Evolutionary conservation across 441 rosid genomes (phyloP), one percentile per base, ranked within the genome.

Genomic region (Bruguiera hainesii): DNA sequence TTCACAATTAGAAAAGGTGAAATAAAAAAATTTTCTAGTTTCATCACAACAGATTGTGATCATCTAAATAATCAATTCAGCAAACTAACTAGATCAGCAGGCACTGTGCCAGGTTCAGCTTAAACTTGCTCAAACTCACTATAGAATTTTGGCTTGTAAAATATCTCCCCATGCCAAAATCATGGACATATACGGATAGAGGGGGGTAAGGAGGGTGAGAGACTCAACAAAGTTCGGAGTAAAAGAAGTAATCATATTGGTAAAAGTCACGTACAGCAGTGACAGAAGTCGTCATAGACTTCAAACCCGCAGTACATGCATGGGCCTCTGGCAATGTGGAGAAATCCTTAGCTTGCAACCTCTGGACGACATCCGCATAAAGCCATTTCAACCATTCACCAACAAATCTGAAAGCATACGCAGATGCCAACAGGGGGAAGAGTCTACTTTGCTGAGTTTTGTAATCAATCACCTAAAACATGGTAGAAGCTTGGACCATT

Each of bases 361-460:
- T 86, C 78, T 79, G 80, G 52, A 91, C 88, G 57, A 95, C 99
- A 81, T 95, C 99, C 72, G 73, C 79, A 71, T 91, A 90, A 42
- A 95, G 89, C 97, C 91, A 89, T 56, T 86, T 87, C 82, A 95
- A 84, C 98, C 98, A 91, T 80, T 95, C 98, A 56, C 99, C 94
- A 60, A 90, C 96, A 69, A 95, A 88, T 79, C 98, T 87, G 72
- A 87, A 95, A 68, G 99, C 99, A 80, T 91, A 95, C 29, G 98
- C 99, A 68, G 97, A 91, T 76, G 99, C 99, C 78, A 95, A 83
- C 87, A 95, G 82, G 72, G 99, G 99, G 73, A 95, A 95, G 58
- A 95, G 94, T 79, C 99, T 79, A 75, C 74, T 87, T 73, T 95
- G 99, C 81, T 95, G 99, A 70, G 98, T 91, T 81, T 89, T 91